A percentile compares a stretch with the other conserved stretches of the same genome.
Evolutionary conservation across 1,284 basidiomycete species (phyloP).

Genomic region (Puccinia hordei): DNA sequence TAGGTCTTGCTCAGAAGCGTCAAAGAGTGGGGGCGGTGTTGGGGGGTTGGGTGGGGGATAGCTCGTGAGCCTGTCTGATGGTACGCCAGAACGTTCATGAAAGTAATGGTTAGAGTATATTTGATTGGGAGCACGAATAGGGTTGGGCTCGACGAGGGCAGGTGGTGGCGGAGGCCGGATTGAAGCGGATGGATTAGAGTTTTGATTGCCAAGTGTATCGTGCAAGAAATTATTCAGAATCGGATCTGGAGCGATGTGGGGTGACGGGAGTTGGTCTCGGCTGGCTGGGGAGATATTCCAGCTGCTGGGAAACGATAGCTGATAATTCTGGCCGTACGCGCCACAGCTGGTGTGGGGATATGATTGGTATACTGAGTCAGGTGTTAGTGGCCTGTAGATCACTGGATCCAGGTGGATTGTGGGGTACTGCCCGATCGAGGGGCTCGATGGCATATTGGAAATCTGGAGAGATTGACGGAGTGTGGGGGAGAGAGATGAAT

Average conservation of each 20-base stretch:
- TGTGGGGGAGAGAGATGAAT: neutral
- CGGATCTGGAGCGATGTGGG: neutral
- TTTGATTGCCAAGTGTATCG: neutral
- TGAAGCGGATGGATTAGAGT: neutral
- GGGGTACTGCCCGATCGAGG: neutral
- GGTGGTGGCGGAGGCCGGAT: neutral
- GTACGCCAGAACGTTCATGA: neutral
- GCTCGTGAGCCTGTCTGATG: neutral
- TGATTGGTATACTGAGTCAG: slow-evolving; percentile 24
- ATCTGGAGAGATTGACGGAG: neutral
- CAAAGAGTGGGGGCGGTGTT: slow-evolving; percentile 37
- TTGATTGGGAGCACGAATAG: neutral
- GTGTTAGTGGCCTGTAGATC: slow-evolving; percentile 8
- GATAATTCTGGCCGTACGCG: neutral
- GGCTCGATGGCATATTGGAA: slow-evolving; percentile 26
- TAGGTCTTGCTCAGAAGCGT: slow-evolving; percentile 35
- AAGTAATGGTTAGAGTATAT: slow-evolving; percentile 6
- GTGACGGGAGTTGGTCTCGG: slow-evolving; percentile 22
- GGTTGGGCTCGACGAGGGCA: neutral
- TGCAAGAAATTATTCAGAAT: slow-evolving; percentile 3
- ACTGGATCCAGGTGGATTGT: neutral
- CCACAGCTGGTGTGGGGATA: slow-evolving; percentile 8
- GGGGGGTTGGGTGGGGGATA: slow-evolving; percentile 11
- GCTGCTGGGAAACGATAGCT: slow-evolving; percentile 4
- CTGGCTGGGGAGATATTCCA: neutral